Conservation (phyloP, 805 yeast species). For the Candida silvatica region DNA sequence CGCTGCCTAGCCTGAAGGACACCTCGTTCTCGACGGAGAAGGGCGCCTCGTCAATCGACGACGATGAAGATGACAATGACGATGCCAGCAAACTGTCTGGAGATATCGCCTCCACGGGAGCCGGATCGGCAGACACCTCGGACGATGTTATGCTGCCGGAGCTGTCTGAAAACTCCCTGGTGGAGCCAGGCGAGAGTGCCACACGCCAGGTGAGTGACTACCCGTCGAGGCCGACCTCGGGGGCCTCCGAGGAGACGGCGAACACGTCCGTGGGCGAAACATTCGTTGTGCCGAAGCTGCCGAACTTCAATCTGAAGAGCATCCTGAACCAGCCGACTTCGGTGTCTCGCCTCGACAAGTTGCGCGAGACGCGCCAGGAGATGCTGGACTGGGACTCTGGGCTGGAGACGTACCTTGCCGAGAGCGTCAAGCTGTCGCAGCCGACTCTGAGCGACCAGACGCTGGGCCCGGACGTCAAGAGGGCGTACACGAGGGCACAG, state of each 20-base stretch:
- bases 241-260: neutral
- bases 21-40: neutral
- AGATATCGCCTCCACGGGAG: neutral
- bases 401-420: slow-evolving; percentile 43
- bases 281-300: neutral
- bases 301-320: neutral
- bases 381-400: slow-evolving; percentile 45
- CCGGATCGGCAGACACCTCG: neutral
- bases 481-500: slow-evolving; percentile 46
- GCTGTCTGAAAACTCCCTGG: no score
- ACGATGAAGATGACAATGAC: neutral
- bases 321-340: slow-evolving; percentile 1
- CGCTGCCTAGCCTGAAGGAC: no score
- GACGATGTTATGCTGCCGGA: neutral
- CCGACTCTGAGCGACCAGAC: slow-evolving; percentile 9
- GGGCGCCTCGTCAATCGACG: neutral
- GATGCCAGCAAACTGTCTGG: neutral
- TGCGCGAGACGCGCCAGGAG: slow-evolving; percentile 33
- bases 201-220: no score
- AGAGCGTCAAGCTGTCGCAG: slow-evolving; percentile 6
- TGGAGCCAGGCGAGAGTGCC: no score
- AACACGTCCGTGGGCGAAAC: no score
- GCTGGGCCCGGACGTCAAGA: slow-evolving; percentile 46
- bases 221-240: no score
- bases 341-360: slow-evolving; percentile 21